phyloP scores from a whole-genome alignment of 2,329 filamentous ascomycete genomes.

The Fusarium nygamai region DNA sequence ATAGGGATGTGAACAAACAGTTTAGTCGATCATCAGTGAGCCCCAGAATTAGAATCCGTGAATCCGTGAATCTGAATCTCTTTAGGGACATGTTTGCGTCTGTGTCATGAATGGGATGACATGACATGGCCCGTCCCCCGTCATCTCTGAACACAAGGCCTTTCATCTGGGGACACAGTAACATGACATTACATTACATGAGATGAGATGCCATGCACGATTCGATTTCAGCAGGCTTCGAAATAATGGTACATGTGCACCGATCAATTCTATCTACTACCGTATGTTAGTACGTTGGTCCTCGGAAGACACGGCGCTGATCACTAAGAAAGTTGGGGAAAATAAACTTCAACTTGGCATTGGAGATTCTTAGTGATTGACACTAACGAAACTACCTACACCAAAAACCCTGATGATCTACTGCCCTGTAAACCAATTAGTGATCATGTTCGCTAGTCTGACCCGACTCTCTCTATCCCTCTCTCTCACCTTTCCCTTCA shows the following conservation, averaged over 20 bases:
- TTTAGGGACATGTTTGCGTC: constrained; percentile 32
- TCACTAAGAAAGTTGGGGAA: neutral
- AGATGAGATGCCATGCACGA: constrained; percentile 19
- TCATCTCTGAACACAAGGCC: constrained; percentile 18
- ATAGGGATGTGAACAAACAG: constrained; percentile 16
- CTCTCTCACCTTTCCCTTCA: neutral
- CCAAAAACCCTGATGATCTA: neutral
- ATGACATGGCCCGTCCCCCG: constrained; percentile 29
- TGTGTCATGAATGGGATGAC: constrained; percentile 35
- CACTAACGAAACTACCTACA: neutral
- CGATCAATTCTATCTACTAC: neutral
- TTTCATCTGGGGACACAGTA: constrained; percentile 2
- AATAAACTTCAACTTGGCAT: neutral
- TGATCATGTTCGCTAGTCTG: neutral
- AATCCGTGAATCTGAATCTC: constrained; percentile 13
- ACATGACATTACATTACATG: neutral
- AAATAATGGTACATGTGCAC: constrained; percentile 8
- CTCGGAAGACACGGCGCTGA: neutral
- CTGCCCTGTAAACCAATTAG: neutral
- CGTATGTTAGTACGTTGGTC: neutral
- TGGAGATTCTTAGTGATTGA: neutral
- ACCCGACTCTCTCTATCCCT: neutral
- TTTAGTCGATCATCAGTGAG: neutral
- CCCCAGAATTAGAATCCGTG: neutral
- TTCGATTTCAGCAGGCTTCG: constrained; percentile 14